These are phyloP conservation scores for Solanum piurae DNA, from an alignment of 257 asterid species.

Conservation along the genomic window DNA sequence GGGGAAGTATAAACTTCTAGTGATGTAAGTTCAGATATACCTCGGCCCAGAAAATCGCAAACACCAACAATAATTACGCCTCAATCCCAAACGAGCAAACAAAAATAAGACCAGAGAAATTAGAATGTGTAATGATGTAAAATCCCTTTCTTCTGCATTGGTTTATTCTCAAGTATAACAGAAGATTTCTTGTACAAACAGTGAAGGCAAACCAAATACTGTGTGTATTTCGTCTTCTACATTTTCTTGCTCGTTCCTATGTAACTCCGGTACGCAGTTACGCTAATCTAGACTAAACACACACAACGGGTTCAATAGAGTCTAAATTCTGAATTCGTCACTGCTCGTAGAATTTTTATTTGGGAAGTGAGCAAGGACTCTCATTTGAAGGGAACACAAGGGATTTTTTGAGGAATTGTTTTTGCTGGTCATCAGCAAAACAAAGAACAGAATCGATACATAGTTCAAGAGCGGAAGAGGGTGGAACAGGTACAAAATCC, in stretches of 20 bases:
- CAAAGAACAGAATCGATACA: conserved; percentile 49
- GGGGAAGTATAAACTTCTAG: neutral
- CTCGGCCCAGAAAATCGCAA: neutral
- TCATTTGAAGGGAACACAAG: conserved; percentile 20
- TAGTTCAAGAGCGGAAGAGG: conserved; percentile 29
- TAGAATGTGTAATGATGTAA: neutral
- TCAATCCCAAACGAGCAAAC: neutral
- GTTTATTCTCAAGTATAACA: neutral
- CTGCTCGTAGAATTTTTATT: neutral
- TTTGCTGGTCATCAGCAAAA: conserved; percentile 49
- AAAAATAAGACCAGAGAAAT: neutral
- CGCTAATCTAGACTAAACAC: neutral
- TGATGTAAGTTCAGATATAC: neutral
- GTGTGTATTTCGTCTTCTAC: neutral
- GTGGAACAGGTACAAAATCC: conserved; percentile 38
- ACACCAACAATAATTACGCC: neutral
- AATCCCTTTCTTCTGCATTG: neutral
- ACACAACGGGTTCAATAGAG: neutral
- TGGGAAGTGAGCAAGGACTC: conserved; percentile 36
- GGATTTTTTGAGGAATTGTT: conserved; percentile 30
- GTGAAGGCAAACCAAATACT: neutral
- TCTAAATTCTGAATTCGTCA: neutral
- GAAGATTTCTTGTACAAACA: neutral
- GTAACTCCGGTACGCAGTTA: neutral
- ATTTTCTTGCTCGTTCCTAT: neutral